Conservation (phyloP, 768 basidiomycete species). For the Pleurotus djamor region DNA sequence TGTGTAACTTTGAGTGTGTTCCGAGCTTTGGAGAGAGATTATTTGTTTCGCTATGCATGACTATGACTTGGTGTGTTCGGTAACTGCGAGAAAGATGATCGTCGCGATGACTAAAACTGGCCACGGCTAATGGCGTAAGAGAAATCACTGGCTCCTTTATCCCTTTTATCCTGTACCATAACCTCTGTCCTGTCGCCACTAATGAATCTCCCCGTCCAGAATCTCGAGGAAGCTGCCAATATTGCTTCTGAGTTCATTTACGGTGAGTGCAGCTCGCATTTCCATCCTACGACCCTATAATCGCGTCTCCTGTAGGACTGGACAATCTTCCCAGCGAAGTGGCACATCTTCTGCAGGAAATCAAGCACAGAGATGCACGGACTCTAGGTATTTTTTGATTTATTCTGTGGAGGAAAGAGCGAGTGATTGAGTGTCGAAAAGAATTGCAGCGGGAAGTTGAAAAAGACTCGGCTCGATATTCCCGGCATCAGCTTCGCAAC, state of each 20-base stretch:
- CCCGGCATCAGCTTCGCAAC: conserved; percentile 30
- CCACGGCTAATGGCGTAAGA: not conserved
- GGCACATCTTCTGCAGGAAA: conserved; percentile 42
- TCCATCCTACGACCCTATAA: not conserved
- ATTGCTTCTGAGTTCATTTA: conserved; percentile 45
- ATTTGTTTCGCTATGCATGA: too few species aligned
- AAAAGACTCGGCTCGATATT: conserved; percentile 34
- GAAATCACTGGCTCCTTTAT: too few species aligned
- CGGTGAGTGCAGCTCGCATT: conserved; percentile 24
- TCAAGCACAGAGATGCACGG: conserved; percentile 36
- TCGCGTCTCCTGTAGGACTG: conserved; percentile 26
- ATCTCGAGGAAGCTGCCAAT: conserved; percentile 40
- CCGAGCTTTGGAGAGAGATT: not conserved
- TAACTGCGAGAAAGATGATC: not conserved
- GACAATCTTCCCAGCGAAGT: conserved; percentile 48
- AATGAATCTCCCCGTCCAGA: conserved; percentile 17
- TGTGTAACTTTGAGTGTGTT: not conserved
- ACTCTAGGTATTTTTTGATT: conserved; percentile 26
- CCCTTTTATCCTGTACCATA: not conserved
- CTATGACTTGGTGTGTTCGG: not conserved
- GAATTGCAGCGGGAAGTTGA: conserved; percentile 39
- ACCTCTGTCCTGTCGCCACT: not conserved
- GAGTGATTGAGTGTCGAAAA: conserved; percentile 11
- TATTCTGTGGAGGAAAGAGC: not conserved
- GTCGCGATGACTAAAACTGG: conserved; percentile 4